A percentile compares a stretch with the other conserved stretches of the same genome.
These are phyloP conservation scores for Phialocephala sp. DNA, from an alignment of 2,329 filamentous ascomycete genomes.

Conservation along the genomic window DNA sequence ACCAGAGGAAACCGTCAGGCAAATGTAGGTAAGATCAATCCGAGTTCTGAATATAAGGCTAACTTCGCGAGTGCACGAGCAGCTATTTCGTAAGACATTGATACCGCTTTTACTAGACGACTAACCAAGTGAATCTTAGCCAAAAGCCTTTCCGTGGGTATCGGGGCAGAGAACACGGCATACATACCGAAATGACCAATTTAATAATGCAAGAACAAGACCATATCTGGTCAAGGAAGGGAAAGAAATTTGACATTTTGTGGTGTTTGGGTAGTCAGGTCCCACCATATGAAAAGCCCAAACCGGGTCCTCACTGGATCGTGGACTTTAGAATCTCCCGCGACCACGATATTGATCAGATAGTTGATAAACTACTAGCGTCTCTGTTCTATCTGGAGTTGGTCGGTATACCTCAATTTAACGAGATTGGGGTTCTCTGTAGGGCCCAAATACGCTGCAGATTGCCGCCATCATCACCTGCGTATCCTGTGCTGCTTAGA, in stretches of 20 bases:
- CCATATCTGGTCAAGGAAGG: neutral
- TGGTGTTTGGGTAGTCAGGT: neutral
- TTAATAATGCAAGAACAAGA: neutral
- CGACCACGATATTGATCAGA: neutral
- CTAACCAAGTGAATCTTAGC: too few relatives aligned
- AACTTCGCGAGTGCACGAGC: too few relatives aligned
- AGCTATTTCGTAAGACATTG: too few relatives aligned
- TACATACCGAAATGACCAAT: neutral
- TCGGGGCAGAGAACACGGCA: neutral
- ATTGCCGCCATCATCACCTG: neutral
- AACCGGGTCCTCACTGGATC: neutral
- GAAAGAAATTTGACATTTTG: neutral
- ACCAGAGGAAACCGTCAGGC: neutral
- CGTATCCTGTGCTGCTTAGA: neutral
- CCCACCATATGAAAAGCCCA: neutral
- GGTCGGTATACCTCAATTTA: neutral
- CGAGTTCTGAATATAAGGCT: neutral
- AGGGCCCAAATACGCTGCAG: neutral
- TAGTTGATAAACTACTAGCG: neutral
- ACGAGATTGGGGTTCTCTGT: neutral
- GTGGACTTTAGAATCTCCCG: neutral
- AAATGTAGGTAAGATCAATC: neutral
- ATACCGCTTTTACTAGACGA: too few relatives aligned
- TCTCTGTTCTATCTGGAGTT: conserved; percentile 1
- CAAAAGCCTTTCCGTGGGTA: conserved; percentile 1